Evolutionary conservation across 2,329 filamentous ascomycete genomes (phyloP), one percentile per base, ranked within the genome.

Genomic region (Claviceps sp.): DNA sequence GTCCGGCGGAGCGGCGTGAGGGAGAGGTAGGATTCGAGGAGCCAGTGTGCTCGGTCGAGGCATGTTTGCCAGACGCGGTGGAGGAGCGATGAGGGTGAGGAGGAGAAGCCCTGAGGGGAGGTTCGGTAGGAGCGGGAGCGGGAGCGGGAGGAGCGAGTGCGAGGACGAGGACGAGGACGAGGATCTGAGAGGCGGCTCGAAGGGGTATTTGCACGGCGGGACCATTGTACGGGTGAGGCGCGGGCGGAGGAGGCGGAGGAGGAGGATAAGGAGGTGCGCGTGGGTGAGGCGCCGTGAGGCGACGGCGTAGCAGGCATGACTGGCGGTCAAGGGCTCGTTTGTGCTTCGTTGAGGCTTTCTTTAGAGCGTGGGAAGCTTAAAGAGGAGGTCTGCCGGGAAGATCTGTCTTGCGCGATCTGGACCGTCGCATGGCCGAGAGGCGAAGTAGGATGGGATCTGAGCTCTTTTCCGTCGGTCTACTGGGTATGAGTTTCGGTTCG

Each of bases 1-100:
- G 80, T 66, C 58, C 78, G 79, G 66, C 94, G 84, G 52, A 80
- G 61, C 1, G 77, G 71, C 14, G 77, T 71, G 50, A 88, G 71
- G 56, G 69, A 69, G 56, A 73, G 65, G 68, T 78, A 85, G 45
- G 76, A 68, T 52, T 69, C 66, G 45, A 75, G 48, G 29, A 72
- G 63, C 53, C 73, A 64, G 57, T 68, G 66, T 54, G 72, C 71
- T 51, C 53, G 54, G 37, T 75, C 59, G 56, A 73, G 68, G 52
- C 70, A 53, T 9, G 36, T 34, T 6, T 56, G 52, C 57, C 52
- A 56, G 39, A 62, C 56, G 39, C 71, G 50, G 69, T 68, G 52
- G 72, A 71, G 29, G 68, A 66, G 54, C 73, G 68, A 34, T 16
- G 13, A 45, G 14, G 39, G 17, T 11, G n/a, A 42, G 17, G 39